Base-by-base conservation (phyloP, 306 rosid species). In the Myrica gale region DNA sequence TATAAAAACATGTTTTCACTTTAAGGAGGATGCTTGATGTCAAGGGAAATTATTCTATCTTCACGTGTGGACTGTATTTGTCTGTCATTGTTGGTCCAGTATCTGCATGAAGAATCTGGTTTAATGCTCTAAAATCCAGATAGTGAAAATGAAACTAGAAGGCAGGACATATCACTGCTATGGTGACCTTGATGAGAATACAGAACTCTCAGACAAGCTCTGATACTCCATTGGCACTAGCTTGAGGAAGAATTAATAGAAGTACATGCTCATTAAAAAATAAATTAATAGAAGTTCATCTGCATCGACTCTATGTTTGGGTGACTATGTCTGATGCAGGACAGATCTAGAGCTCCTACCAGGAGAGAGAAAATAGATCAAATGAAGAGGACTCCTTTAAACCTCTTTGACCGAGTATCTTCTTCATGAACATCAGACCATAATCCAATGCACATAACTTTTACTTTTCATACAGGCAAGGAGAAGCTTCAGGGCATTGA, bases 401-500 rank as follows among this genome's bases (percentile, higher is more conserved):
- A 26, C 17, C 41, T 52, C 50, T 9, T 57, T 11, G 21, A 47
- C 58, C 72, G 41, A 72, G 58, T 67, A 4, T 78, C 66, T 20
- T 67, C 69, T 71, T 41, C 68, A 10, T 56, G 42, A 54, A 72
- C 21, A 76, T 41, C 44, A 65, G 72, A 65, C 17, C 60, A 77
- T 50, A 53, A 26, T 54, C 71, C 50, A 54, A 56, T 60, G 51
- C 41, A 53, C 76, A 69, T 80, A 26, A 76, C 72, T 69, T 42
- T 48, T 66, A 32, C 57, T 69, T 89, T 70, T 54, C 56, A 16
- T 75, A 74, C 91, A 96, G 99, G 99, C 86, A 10, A 88, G 99
- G 85, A 92, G 92, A 83, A 89, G 99, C 81, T 90, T 90, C 72
- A 87, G 97, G 85, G 99, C 99, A 72, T 85, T 92, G 3, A 96